Evolutionary conservation across 345 rosid species (phyloP).

Genomic region (Isatis tinctoria): DNA sequence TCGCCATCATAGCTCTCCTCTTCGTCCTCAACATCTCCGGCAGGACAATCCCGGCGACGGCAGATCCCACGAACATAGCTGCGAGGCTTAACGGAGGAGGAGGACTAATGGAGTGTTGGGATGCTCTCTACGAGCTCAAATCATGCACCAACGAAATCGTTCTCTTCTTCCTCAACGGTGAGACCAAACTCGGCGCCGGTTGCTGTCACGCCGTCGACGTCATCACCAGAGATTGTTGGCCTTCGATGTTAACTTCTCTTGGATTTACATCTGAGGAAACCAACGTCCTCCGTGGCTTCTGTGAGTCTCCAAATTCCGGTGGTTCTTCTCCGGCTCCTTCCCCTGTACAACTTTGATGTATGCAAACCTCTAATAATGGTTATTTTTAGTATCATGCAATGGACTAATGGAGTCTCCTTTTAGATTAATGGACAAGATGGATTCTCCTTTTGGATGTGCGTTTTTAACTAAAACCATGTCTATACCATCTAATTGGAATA

Average conservation of each 20-base stretch:
- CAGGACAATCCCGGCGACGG: not conserved
- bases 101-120: conserved; percentile 57
- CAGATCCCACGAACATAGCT: conserved; percentile 16
- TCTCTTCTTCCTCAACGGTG: conserved; percentile 55
- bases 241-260: conserved; percentile 65
- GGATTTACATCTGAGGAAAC: conserved; percentile 64
- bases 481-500: not conserved
- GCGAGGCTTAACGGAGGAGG: conserved; percentile 29
- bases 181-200: conserved; percentile 40
- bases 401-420: not conserved
- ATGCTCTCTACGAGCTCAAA: conserved; percentile 50
- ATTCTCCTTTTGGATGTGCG: not conserved
- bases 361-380: not conserved
- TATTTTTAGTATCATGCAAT: not conserved
- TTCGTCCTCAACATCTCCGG: conserved; percentile 1
- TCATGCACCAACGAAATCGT: conserved; percentile 67
- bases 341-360: conserved; percentile 12
- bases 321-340: conserved; percentile 28
- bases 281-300: conserved; percentile 54
- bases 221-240: conserved; percentile 71
- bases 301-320: conserved; percentile 13
- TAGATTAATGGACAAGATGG: not conserved
- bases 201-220: conserved; percentile 59
- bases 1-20: not conserved
- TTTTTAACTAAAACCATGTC: not conserved